Base-by-base conservation (phyloP, 768 basidiomycete species). In the Neoboletus subvelutipes region DNA sequence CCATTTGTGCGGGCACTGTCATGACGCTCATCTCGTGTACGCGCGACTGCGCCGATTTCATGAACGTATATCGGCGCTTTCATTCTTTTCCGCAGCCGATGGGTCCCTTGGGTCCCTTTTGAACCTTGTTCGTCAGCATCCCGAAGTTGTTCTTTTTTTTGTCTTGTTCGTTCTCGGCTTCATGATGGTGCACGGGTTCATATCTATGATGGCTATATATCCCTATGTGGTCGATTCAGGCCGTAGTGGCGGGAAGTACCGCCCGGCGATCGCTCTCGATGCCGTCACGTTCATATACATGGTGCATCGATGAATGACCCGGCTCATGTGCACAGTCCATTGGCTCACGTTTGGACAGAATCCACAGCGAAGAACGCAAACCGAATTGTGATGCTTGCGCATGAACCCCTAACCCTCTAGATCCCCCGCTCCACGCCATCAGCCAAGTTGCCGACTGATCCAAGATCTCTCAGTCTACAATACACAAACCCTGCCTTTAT, bases 1-100 rank as follows among this genome's bases (percentile, higher is more conserved):
- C 60, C 22, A 45, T 50, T 60, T 54, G 15, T 52, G 55, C 57
- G 56, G 48, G 39, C 49, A 51, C 52, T 31, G 36, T 52, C 42
- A 41, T 58, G 59, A 42, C 66, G 61, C 66, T 56, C 67, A 67
- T 67, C 56, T 68, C 36, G 11, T 18, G 2, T 28, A 36, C 34
- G 34, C 34, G 29, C 42, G 49, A 63, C 56, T 58, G 50, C 50
- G 60, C 60, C 52, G 54, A 68, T 65, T 62, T 50, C 24, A 67
- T 57, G 46, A 55, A 50, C 4, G 17, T n/a, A 41, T 31, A 51
- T 64, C 45, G 13, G 2, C 5, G 17, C 29, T 59, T n/a, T 54
- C 39, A 42, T 48, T 15, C 31, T n/a, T 33, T n/a, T 50, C 37
- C 50, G 37, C 37, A 50, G 33, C 33, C 57, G 56, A 39, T 42